phyloP scores from a whole-genome alignment of 2,329 filamentous ascomycete species.

The Neopestalotiopsis clavispora region DNA sequence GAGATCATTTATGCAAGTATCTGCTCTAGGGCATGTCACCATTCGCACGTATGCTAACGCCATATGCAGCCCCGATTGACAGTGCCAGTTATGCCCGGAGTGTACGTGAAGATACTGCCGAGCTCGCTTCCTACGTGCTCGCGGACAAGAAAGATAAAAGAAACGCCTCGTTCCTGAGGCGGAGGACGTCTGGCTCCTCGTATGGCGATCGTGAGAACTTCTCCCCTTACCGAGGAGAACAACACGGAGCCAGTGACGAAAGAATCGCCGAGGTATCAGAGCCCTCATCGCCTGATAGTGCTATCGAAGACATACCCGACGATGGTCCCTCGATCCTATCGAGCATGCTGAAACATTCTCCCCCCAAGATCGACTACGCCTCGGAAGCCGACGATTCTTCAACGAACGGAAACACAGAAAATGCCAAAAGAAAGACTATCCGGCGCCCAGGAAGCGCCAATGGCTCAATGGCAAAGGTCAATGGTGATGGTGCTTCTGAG shows the following conservation, averaged over 20 bases:
- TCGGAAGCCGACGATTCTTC: slow-evolving; percentile 20
- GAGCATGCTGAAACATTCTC: slow-evolving; percentile 55
- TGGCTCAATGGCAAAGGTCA: slow-evolving; percentile 17
- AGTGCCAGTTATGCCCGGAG: slow-evolving; percentile 76
- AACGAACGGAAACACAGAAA: not conserved
- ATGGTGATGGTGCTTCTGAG: slow-evolving; percentile 37
- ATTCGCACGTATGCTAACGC: slow-evolving; percentile 23
- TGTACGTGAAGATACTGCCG: slow-evolving; percentile 85
- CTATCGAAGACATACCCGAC: slow-evolving; percentile 24
- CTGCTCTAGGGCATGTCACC: not conserved
- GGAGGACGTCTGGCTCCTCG: slow-evolving; percentile 41
- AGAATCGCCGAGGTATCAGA: slow-evolving; percentile 37
- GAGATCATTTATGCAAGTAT: slow-evolving; percentile 61
- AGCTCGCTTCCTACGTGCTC: slow-evolving; percentile 82
- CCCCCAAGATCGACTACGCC: slow-evolving; percentile 34
- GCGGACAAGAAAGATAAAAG: slow-evolving; percentile 60
- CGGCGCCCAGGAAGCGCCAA: not conserved
- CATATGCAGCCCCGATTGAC: slow-evolving; percentile 58
- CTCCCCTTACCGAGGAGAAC: slow-evolving; percentile 25
- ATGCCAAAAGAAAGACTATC: not conserved
- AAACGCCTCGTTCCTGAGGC: slow-evolving; percentile 51
- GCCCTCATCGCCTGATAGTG: slow-evolving; percentile 29
- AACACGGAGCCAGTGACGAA: slow-evolving; percentile 30
- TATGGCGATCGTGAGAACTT: slow-evolving; percentile 31
- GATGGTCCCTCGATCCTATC: slow-evolving; percentile 43